Evolutionary conservation across 2,329 filamentous ascomycete genomes (phyloP), one percentile per base, ranked within the genome.

Genomic region (Epichloe gansuensis): DNA sequence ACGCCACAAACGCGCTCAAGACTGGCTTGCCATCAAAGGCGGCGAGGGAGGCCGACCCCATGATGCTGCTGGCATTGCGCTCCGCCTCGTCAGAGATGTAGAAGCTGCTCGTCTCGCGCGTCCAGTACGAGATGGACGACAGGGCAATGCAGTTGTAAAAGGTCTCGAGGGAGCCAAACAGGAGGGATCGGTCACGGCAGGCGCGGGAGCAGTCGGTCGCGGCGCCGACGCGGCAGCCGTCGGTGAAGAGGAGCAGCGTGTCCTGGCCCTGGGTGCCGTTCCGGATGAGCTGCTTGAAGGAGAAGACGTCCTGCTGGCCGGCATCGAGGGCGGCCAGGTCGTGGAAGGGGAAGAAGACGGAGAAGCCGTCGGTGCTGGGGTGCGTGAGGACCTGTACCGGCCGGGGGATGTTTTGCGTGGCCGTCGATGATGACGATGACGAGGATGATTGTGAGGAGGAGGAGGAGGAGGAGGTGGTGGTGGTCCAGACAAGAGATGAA

Each of bases 141-240:
- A 69, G 54, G 3, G 67, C 65, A 23, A 65, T 65, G 45, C 67
- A 69, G 56, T 69, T 69, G 59, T 69, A 68, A 46, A 69, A 68
- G 1, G 65, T 67, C 54, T 69, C 67, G 5, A 68, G 54, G 1
- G 64, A 67, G 49, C 60, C 60, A 51, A 68, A 69, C 53, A 68
- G 61, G 39, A 58, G 53, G 13, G 55, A 42, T 0, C 62, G 56
- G 44, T 59, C 57, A 47, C 61, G 60, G 59, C 67, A 69, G 25
- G 66, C 67, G 15, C 54, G 54, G 1, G 64, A 60, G 47, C 67
- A 69, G 50, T 69, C 65, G 3, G 57, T 47, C 25, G 52, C 54
- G 25, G 59, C 63, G 38, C 61, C 58, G 5, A 66, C 53, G 1
- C 51, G 53, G 57, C 67, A 69, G 6, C 67, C 67, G 0, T 63